phyloP scores from a whole-genome alignment of 2,329 filamentous ascomycete species.

The Sporothrix curviconia region DNA sequence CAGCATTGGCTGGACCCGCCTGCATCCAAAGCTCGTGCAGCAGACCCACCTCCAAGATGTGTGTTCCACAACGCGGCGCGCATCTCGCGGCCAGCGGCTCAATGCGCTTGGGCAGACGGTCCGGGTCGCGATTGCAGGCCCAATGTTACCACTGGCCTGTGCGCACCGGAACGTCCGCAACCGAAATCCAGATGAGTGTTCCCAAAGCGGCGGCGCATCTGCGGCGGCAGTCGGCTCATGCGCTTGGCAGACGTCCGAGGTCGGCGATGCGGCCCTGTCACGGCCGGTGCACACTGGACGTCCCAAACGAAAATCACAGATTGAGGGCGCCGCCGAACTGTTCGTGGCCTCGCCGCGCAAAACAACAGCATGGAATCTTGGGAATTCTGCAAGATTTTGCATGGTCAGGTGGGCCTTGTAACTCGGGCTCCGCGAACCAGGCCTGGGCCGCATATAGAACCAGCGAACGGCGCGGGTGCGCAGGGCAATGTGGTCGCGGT shows the following conservation, averaged over 20 bases:
- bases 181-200: slow-evolving; percentile 43
- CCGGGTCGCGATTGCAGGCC: slow-evolving; percentile 45
- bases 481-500: slow-evolving; percentile 39
- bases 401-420: slow-evolving; percentile 45
- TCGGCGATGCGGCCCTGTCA: too few relatives aligned
- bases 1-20: slow-evolving; percentile 41
- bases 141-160: slow-evolving; percentile 42
- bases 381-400: too few relatives aligned
- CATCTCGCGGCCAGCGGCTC: slow-evolving; percentile 37
- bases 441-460: slow-evolving; percentile 47
- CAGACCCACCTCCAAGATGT: slow-evolving; percentile 40
- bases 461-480: slow-evolving; percentile 40
- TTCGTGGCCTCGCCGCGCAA: slow-evolving; percentile 40
- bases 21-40: slow-evolving; percentile 37
- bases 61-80: slow-evolving; percentile 47
- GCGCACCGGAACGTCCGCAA: slow-evolving; percentile 37
- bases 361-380: slow-evolving; percentile 46
- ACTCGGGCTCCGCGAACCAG: slow-evolving; percentile 39
- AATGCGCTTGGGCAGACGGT: slow-evolving; percentile 29
- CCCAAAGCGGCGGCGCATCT: too few relatives aligned
- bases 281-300: too few relatives aligned
- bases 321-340: slow-evolving; percentile 38
- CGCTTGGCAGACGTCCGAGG: too few relatives aligned
- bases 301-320: too few relatives aligned
- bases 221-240: too few relatives aligned